Base-by-base conservation (phyloP, 495 filamentous ascomycete genomes). In the Paragyromitra xinjiangensis region DNA sequence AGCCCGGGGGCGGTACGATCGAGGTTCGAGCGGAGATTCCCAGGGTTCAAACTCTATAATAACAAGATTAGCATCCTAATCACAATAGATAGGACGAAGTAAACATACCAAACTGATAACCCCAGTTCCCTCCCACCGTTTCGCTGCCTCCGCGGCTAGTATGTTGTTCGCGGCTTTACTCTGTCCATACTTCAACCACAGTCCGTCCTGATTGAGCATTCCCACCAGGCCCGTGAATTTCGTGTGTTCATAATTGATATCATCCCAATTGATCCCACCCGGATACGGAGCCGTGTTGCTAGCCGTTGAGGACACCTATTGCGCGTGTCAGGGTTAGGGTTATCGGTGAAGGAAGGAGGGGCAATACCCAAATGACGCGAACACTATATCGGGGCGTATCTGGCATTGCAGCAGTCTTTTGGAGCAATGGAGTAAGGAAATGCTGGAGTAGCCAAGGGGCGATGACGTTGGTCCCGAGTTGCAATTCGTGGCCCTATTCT, bases 291-390 rank as follows among this genome's bases (percentile, higher is more conserved):
- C 62, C 14, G 9, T 6, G 11, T 1, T 9, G 22, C 6, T 81
- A 62, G 0, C 84, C 79, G 61, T 84, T 80, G 53, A 88, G 63
- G 39, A 81, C 80, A 50, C 85, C 86, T 19, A 82, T 22, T 39
- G 82, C 40, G 1, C 3, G 22, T 6, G 37, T 78, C 45, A 78
- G 48, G 6, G 2, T 76, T 84, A 83, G 3, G 22, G 24, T 56
- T 56, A 24, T 26, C 9, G 7, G 2, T 6, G 1, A 4, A 11
- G 6, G 82, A 84, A 5, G 7, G 16, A 3, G 3, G 11, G 82
- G 83, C 1, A 75, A 73, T 26, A 85, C 81, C 85, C 86, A 89
- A 48, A 85, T 79, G 11, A 87, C 84, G 34, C 87, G 83, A 2
- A 87, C 86, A 48, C 69, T 83, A 66, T 81, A 66, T 14, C 48